A percentile compares a stretch with the other conserved stretches of the same genome.
These are phyloP conservation scores for Trebouxia sp. DNA, from an alignment of 139 green algal species.

Conservation along the genomic window DNA sequence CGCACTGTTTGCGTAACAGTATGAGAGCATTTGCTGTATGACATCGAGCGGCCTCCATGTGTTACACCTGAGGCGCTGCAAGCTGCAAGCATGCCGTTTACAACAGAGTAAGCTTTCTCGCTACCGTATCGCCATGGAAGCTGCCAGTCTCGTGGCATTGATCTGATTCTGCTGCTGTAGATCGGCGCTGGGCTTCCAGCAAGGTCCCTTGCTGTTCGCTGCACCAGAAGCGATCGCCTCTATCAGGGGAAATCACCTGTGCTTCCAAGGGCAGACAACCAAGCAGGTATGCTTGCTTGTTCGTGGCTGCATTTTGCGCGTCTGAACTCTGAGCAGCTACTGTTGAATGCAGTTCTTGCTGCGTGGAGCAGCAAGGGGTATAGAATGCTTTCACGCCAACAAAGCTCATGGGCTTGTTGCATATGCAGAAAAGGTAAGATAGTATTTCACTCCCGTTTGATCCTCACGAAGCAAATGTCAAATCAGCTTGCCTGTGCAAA, in stretches of 20 bases:
- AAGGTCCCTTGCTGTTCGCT: not conserved
- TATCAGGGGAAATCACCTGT: constrained; percentile 1
- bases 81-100: not conserved
- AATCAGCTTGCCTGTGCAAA: too few relatives aligned
- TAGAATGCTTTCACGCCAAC: not conserved
- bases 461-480: not conserved
- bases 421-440: constrained; percentile 23
- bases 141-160: not conserved
- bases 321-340: too few relatives aligned
- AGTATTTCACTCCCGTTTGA: not conserved
- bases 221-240: not conserved
- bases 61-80: not conserved
- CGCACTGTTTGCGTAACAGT: too few relatives aligned
- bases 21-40: too few relatives aligned
- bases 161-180: not conserved
- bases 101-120: not conserved
- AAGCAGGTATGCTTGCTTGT: not conserved
- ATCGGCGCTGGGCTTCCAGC: not conserved
- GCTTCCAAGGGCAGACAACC: not conserved
- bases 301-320: too few relatives aligned
- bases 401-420: not conserved
- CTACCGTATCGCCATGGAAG: not conserved
- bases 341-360: constrained; percentile 3
- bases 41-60: too few relatives aligned
- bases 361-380: constrained; percentile 1